Percentiles rank a stretch among this genome's conserved stretches.
Conservation (phyloP, 1,284 basidiomycete genomes). For the Boletus calvinii region DNA sequence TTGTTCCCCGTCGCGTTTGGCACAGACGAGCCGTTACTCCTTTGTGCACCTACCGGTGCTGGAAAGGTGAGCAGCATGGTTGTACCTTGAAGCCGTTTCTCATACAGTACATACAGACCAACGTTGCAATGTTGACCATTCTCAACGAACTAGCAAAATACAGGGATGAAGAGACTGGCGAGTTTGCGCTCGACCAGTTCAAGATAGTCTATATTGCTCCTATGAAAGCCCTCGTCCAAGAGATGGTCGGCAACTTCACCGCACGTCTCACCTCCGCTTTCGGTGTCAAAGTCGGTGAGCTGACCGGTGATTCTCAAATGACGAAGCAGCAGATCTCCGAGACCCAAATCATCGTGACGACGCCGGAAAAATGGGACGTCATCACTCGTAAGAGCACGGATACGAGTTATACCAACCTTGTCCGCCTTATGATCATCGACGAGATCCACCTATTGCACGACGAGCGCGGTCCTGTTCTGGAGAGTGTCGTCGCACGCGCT, state of each 20-base stretch:
- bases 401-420: constrained; percentile 95
- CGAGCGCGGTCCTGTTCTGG: constrained; percentile 96
- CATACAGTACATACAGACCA: constrained; percentile 61
- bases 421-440: constrained; percentile 95
- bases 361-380: constrained; percentile 99
- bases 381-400: constrained; percentile 98
- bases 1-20: constrained; percentile 93
- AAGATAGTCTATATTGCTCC: constrained; percentile 99
- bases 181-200: constrained; percentile 89
- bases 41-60: constrained; percentile 98
- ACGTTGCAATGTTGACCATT: constrained; percentile 95
- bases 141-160: constrained; percentile 86
- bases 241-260: constrained; percentile 94
- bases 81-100: constrained; percentile 8
- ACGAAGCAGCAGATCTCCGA: constrained; percentile 97
- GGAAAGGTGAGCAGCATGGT: constrained; percentile 72
- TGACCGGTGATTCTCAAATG: constrained; percentile 97
- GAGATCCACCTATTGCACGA: constrained; percentile 98
- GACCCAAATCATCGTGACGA: constrained; percentile 98
- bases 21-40: constrained; percentile 90
- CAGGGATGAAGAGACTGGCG: constrained; percentile 78
- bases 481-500: constrained; percentile 89
- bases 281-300: constrained; percentile 89
- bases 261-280: constrained; percentile 74
- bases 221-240: constrained; percentile 98